These are phyloP conservation scores for Corylus avellana DNA, from an alignment of 306 rosid genomes.

Conservation along the genomic window DNA sequence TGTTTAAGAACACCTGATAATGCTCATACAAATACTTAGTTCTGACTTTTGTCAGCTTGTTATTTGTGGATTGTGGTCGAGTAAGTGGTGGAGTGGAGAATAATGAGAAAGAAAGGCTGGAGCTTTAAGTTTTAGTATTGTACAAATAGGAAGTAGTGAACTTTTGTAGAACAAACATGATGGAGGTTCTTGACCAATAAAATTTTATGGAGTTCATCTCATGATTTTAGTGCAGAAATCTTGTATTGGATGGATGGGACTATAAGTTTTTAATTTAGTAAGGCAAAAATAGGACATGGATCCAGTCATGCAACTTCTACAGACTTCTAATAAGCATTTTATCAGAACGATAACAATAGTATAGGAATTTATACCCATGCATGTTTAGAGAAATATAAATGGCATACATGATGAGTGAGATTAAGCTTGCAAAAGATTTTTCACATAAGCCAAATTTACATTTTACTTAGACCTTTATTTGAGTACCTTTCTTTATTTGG, in stretches of 20 bases:
- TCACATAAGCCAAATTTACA: too few species aligned
- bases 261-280: not conserved
- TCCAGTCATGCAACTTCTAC: not conserved
- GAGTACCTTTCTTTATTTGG: not conserved
- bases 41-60: not conserved
- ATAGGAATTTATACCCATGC: too few species aligned
- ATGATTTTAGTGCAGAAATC: not conserved
- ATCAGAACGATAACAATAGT: not conserved
- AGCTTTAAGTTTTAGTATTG: not conserved
- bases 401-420: too few species aligned
- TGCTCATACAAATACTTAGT: not conserved
- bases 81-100: not conserved
- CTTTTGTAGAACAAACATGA: not conserved
- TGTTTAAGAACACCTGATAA: conserved; percentile 8
- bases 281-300: not conserved
- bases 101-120: not conserved
- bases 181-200: not conserved
- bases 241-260: not conserved
- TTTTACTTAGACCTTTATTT: not conserved
- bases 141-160: not conserved
- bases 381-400: too few species aligned
- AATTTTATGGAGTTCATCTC: not conserved
- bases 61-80: conserved; percentile 10
- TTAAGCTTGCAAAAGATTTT: too few species aligned
- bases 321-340: not conserved